A percentile compares a stretch with the other conserved stretches of the same genome.
Evolutionary conservation across 2,329 filamentous ascomycete species (phyloP).

Genomic region (Microascus cirrosus): DNA sequence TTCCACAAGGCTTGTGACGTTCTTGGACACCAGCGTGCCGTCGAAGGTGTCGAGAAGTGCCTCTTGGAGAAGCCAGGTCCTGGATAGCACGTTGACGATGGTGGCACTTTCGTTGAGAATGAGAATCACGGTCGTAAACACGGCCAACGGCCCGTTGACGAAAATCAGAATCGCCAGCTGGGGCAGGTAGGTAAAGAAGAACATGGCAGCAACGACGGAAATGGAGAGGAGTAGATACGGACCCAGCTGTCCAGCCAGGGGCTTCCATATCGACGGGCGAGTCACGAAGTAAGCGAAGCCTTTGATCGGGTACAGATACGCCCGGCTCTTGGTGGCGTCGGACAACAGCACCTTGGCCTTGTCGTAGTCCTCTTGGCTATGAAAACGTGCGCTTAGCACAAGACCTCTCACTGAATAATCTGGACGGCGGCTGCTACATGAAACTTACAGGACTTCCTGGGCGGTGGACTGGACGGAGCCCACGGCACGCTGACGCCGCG

Average conservation of each 20-base stretch:
- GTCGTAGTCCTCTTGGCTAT: constrained; percentile 52
- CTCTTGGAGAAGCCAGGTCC: constrained; percentile 69
- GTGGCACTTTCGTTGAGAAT: constrained; percentile 52
- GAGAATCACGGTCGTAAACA: constrained; percentile 60
- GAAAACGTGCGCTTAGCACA: constrained; percentile 8
- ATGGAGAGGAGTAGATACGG: constrained; percentile 60
- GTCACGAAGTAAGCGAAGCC: constrained; percentile 49
- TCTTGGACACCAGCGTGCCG: constrained; percentile 46
- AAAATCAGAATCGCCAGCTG: constrained; percentile 75
- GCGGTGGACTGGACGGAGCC: constrained; percentile 22
- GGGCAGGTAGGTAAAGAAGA: constrained; percentile 75
- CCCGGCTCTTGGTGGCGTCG: constrained; percentile 57
- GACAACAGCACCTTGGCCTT: constrained; percentile 47
- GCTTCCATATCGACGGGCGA: constrained; percentile 46
- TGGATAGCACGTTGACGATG: constrained; percentile 44
- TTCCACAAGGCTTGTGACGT: constrained; percentile 49
- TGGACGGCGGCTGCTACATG: not conserved
- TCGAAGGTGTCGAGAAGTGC: constrained; percentile 85
- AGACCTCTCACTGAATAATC: not conserved
- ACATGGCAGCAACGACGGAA: constrained; percentile 69
- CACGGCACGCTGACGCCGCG: constrained; percentile 9
- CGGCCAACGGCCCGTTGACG: constrained; percentile 72
- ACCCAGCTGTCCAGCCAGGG: constrained; percentile 40
- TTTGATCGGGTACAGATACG: constrained; percentile 68
- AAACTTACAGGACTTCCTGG: constrained; percentile 27